Base-by-base conservation (phyloP, 2,329 filamentous ascomycete genomes). In the Fusarium redolens region DNA sequence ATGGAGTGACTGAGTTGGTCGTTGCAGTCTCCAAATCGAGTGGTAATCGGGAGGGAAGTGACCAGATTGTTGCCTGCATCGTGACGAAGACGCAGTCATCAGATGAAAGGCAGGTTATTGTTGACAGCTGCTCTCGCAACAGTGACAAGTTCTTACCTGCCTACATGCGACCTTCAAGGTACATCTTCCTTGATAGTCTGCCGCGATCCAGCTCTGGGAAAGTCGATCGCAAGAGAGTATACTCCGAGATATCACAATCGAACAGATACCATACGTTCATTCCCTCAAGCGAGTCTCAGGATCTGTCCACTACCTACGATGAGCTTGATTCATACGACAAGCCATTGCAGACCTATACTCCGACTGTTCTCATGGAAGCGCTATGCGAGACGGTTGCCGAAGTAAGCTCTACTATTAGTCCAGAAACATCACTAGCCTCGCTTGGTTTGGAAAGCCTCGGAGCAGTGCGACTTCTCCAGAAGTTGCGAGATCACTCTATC, bases 151-250 rank as follows among this genome's bases (percentile, higher is more conserved):
- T 50, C 14, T 51, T 60, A 45, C 45, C 57, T 14, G 11, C 35
- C 35, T 60, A 60, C 28, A 60, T 60, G 57, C 44, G 20, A 33
- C 57, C 57, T 22, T 60, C 57, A n/a, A 51, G 28, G n/a, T 60
- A 60, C 45, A 41, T n/a, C 9, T 43, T 60, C 40, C 57, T 60
- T 15, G 37, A 43, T 18, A 48, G 25, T n/a, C 37, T 60, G 28
- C 57, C 57, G 20, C 37, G 57, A 35, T 60, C 57, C n/a, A 51
- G 30, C 45, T 60, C 57, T 35, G 57, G 57, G 3, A 60, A 60
- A 31, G 57, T 43, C n/a, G 57, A 60, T n/a, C 57, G 45, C n/a
- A 60, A 51, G 57, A 60, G n/a, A 41, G 11, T 60, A 12, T 25
- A 51, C 37, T 33, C 33, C 30, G 30, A 60, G 14, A 35, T 51